phyloP scores from a whole-genome alignment of 441 rosid genomes.

The Gossypium trilobum region DNA sequence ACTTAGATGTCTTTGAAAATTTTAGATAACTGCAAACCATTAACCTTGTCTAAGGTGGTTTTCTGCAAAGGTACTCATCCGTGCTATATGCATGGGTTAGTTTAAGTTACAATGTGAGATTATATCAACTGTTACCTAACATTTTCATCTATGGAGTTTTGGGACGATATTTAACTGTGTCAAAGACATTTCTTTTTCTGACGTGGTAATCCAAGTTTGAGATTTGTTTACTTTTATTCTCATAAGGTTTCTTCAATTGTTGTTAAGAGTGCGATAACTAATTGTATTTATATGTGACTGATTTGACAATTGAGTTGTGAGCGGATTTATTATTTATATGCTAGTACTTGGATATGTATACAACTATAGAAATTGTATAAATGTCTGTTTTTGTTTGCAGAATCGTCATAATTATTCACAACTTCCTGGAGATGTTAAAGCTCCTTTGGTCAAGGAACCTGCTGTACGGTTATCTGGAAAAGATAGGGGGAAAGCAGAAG shows the following conservation, averaged over 20 bases:
- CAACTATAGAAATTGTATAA: neutral
- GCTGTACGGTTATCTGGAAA: conserved; percentile 31
- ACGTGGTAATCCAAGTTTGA: neutral
- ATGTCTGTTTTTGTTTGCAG: conserved; percentile 30
- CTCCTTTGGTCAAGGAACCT: conserved; percentile 33
- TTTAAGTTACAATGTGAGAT: neutral
- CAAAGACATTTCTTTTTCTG: neutral
- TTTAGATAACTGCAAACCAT: neutral
- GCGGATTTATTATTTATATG: neutral
- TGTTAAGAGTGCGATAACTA: neutral
- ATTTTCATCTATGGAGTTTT: neutral
- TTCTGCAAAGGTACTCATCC: neutral
- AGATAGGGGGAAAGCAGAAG: conserved; percentile 58
- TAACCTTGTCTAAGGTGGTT: neutral
- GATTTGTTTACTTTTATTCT: neutral
- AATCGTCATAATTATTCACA: conserved; percentile 68
- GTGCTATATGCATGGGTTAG: neutral
- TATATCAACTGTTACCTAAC: neutral
- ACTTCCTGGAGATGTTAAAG: conserved; percentile 41
- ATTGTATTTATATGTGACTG: neutral
- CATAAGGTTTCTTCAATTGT: neutral
- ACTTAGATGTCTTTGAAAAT: neutral
- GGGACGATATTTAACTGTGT: neutral
- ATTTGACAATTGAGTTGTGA: neutral
- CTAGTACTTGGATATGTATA: neutral